Evolutionary conservation across 108 stramenopile genomes (phyloP).

Genomic region (Discostella pseudostelligera): DNA sequence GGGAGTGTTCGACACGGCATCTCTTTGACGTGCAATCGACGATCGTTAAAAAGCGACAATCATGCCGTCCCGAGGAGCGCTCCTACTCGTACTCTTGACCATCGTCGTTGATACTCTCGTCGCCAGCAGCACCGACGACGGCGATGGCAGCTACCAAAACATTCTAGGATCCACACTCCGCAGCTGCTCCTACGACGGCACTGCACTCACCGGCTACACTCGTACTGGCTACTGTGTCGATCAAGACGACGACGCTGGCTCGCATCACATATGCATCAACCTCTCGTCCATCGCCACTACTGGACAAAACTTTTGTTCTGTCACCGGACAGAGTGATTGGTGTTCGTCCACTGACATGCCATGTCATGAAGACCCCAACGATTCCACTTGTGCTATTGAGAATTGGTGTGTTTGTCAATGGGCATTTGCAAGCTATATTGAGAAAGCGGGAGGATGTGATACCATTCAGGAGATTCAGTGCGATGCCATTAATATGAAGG

Average conservation of each 20-base stretch:
- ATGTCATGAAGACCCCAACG: conserved; percentile 40
- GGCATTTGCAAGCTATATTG: conserved; percentile 65
- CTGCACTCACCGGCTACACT: conserved; percentile 57
- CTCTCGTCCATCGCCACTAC: conserved; percentile 18
- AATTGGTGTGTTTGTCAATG: conserved; percentile 73
- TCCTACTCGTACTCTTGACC: too few species aligned
- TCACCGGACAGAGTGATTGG: conserved; percentile 69
- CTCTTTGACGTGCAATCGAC: too few species aligned
- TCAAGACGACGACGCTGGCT: conserved; percentile 46
- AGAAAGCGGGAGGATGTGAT: conserved; percentile 65
- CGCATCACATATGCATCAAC: conserved; percentile 65
- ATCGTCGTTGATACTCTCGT: too few species aligned
- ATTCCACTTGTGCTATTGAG: conserved; percentile 28
- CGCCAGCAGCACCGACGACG: background rate
- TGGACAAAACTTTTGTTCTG: conserved; percentile 54
- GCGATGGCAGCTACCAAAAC: conserved; percentile 21
- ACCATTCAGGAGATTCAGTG: conserved; percentile 61
- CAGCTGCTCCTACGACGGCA: conserved; percentile 44
- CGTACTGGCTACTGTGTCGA: conserved; percentile 56
- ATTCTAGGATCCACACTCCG: conserved; percentile 47
- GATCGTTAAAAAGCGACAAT: too few species aligned
- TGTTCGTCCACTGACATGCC: conserved; percentile 42
- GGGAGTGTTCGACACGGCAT: too few species aligned
- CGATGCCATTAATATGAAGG: conserved; percentile 55
- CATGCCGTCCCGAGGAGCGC: too few species aligned